Percentiles rank a stretch among this genome's conserved stretches.
Conservation (phyloP, 2,329 filamentous ascomycete species). For the Stromatinia cepivora region DNA sequence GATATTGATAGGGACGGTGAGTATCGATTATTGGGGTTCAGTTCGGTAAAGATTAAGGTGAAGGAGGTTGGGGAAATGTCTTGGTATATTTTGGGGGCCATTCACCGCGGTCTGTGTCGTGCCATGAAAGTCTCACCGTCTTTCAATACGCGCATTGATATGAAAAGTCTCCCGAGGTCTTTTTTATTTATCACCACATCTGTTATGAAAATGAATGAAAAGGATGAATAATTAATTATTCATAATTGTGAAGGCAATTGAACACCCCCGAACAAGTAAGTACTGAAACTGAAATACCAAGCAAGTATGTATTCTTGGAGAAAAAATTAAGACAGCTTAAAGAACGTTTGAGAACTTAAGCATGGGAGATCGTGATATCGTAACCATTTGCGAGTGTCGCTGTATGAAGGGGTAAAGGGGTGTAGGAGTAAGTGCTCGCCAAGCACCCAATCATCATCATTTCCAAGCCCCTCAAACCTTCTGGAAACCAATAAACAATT, state of each 20-base stretch:
- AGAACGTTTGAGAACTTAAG: background rate
- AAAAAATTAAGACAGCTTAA: background rate
- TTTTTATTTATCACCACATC: background rate
- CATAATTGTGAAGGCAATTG: background rate
- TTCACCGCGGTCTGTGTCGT: conserved; percentile 8
- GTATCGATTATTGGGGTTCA: conserved; percentile 12
- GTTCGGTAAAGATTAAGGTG: background rate
- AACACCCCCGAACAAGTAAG: background rate
- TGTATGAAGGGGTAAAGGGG: background rate
- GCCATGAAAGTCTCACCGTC: conserved; percentile 8
- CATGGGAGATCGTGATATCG: background rate
- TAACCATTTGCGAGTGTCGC: background rate
- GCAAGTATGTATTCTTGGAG: background rate
- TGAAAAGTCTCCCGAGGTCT: background rate
- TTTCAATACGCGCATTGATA: background rate
- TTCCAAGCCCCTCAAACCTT: background rate
- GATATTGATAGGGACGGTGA: conserved; percentile 17
- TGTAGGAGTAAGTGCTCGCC: background rate
- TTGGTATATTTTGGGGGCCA: conserved; percentile 1
- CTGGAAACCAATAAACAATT: background rate
- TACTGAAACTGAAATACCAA: background rate
- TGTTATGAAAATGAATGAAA: conserved; percentile 2
- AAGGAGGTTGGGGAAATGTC: conserved; percentile 4
- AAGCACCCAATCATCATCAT: background rate
- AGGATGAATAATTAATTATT: background rate